Evolutionary conservation across 1,284 basidiomycete genomes (phyloP), one percentile per base, ranked within the genome.

Genomic region (Abortiporus biennis): DNA sequence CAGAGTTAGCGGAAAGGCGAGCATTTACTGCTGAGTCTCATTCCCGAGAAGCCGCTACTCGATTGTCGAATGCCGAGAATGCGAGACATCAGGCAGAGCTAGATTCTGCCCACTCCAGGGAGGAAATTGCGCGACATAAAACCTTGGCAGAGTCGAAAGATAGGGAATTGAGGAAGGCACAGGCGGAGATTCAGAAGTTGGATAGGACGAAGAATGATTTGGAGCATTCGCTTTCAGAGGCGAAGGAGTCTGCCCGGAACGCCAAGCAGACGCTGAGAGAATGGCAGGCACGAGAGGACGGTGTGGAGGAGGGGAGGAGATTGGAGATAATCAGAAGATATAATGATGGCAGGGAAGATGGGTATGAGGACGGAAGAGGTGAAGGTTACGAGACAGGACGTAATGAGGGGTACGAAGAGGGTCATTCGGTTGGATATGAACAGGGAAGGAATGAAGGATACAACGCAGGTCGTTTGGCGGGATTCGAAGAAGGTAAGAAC

Each of bases 11-110:
- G 0, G 70, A 70, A 40, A 54, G 63, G 31, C 70, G 77, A 20
- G 77, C 76, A 34, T 70, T 72, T 42, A 65, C 64, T 29, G 73
- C 78, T 25, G 79, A 82, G 57, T 54, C 61, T 13, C 66, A 66
- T 36, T 66, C 68, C 39, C 70, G 63, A 31, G 73, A 77, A 36
- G 52, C 66, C 9, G 50, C 58, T 9, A 52, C 60, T 6, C 65
- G 68, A 9, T n/a, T 38, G 6, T 57, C 59, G 3, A 54, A 57
- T n/a, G 65, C 69, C 4, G 76, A 81, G 53, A 58, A 63, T n/a
- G 66, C 65, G 32, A 67, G 65, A 45, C 68, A 73, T 31, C 63
- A 64, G 32, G 58, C 67, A 12, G 73, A 77, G 51, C 56, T 69
- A 4, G 71, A 76, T 22, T 60, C 63, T 1, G 56, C 68, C 21